Base-by-base conservation (phyloP, 2,329 filamentous ascomycete genomes). In the Biscogniauxia mediterranea region DNA sequence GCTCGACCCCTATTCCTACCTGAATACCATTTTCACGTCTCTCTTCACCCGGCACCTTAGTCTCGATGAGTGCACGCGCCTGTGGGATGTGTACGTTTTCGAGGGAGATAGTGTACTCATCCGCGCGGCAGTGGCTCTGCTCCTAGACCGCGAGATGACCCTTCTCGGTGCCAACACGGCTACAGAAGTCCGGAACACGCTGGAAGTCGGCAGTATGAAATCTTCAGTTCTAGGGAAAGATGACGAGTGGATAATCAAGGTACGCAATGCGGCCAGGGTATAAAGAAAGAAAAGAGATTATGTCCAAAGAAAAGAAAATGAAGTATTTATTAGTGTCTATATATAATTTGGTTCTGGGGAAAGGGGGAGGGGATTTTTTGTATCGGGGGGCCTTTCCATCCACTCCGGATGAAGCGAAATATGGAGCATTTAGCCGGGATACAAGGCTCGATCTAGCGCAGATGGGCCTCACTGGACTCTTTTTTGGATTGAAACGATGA, bases 41-140 rank as follows among this genome's bases (percentile, higher is more conserved):
- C 77, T 92, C 5, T 91, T 92, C 71, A 89, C 89, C 0, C 75
- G 77, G 17, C 79, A 84, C 49, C 76, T 92, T 3, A 83, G 83
- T 7, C 81, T 93, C 17, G 91, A 93, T 69, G 84, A 90, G 67
- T 89, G 87, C 3, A 85, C 87, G 1, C 80, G 92, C 1, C 76
- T 95, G 13, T 94, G 90, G 90, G 92, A 96, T 65, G 85, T 94
- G 0, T 92, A 91, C 67, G 86, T 91, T 2, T 92, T 96, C 66
- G 92, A 96, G 71, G 90, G 91, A 25, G 92, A 96, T 65, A 80
- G 84, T 1, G 80, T 91, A 1, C 78, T 93, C 0, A 83, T 94
- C 6, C 80, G 90, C 0, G 89, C 89, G 1, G 89, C 85, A 0
- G 87, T 93, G 0, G 91, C 89, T 0, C 78, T 91, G 19, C 74